Base-by-base conservation (phyloP, 2,329 filamentous ascomycete species). In the Neofusicoccum sp. region DNA sequence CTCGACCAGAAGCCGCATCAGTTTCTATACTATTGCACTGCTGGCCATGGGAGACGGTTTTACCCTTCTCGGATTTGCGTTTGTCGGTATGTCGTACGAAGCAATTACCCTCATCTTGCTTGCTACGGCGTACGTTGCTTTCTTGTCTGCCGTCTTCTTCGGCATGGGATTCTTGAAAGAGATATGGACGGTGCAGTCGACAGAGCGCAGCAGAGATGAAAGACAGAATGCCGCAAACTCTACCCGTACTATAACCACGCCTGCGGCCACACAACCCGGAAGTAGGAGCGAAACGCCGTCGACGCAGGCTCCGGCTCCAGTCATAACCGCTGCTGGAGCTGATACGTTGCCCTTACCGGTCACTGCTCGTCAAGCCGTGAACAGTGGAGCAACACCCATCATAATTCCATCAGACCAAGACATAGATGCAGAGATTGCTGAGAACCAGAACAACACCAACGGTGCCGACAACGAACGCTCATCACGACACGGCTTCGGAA, bases 131-230 rank as follows among this genome's bases (percentile, higher is more conserved):
- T 88, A 87, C 67, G 70, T 88, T 16, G 79, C 83, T 1, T 82
- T 87, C 63, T 79, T 86, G 51, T 84, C 82, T 14, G 83, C 86
- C 26, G 82, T 82, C 61, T 84, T 84, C 68, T 83, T 87, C 60
- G 84, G 85, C 33, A 85, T 88, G 76, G 82, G 84, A 57, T 88
- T 88, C 65, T 76, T 88, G 67, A 84, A 86, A 76, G 85, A 87
- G 58, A 85, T 88, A n/a, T 88, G 85, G 85, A 79, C 80, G 20
- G 82, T 86, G 1, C 86, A 88, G 68, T 82, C 78, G 26, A 80
- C 81, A 3, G 80, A 82, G 63, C 71, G 76, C 20, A 73, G 72
- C 47, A 71, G 75, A 48, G 70, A 72, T 61, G 76, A 79, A 58
- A 71, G 80, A 63, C 77, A 81, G 63, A 73, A 76, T 69, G 64